Evolutionary conservation across 768 basidiomycete species (phyloP).

Genomic region (Pleurotus eryngii): DNA sequence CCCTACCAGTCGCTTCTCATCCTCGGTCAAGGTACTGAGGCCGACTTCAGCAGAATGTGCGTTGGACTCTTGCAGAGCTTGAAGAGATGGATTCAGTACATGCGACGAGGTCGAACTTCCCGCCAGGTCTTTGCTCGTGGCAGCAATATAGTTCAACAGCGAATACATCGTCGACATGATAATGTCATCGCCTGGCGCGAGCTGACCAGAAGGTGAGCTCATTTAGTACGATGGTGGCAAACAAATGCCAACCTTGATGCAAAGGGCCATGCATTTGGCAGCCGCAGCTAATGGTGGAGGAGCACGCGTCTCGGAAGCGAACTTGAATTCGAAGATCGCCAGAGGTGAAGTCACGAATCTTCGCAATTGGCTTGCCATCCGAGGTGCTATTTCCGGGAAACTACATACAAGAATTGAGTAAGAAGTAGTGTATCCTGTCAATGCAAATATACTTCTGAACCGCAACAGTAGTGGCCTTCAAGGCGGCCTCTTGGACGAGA

Average conservation of each 20-base stretch:
- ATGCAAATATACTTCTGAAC: slow-evolving; percentile 65
- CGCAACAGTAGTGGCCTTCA: slow-evolving; percentile 80
- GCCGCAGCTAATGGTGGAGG: slow-evolving; percentile 81
- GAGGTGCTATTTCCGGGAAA: slow-evolving; percentile 75
- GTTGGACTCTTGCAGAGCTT: slow-evolving; percentile 43
- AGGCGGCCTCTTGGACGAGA: slow-evolving; percentile 84
- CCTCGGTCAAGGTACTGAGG: slow-evolving; percentile 68
- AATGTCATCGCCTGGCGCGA: slow-evolving; percentile 83
- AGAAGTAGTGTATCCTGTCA: background rate
- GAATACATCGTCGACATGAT: slow-evolving; percentile 97
- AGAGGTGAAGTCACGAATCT: slow-evolving; percentile 87
- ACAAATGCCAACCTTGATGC: slow-evolving; percentile 63
- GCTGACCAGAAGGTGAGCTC: slow-evolving; percentile 34
- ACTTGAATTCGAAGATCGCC: slow-evolving; percentile 85
- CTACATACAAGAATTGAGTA: slow-evolving; percentile 31
- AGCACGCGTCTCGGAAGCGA: slow-evolving; percentile 66
- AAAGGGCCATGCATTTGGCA: slow-evolving; percentile 86
- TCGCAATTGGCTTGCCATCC: slow-evolving; percentile 75
- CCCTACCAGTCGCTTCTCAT: slow-evolving; percentile 79
- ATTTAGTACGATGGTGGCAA: background rate
- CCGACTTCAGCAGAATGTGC: slow-evolving; percentile 61
- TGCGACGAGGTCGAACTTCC: slow-evolving; percentile 46
- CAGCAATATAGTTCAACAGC: slow-evolving; percentile 86
- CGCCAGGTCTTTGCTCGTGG: slow-evolving; percentile 73
- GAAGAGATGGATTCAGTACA: slow-evolving; percentile 37